These are phyloP conservation scores for Cydonia oblonga DNA, from an alignment of 331 rosid species.

Conservation along the genomic window DNA sequence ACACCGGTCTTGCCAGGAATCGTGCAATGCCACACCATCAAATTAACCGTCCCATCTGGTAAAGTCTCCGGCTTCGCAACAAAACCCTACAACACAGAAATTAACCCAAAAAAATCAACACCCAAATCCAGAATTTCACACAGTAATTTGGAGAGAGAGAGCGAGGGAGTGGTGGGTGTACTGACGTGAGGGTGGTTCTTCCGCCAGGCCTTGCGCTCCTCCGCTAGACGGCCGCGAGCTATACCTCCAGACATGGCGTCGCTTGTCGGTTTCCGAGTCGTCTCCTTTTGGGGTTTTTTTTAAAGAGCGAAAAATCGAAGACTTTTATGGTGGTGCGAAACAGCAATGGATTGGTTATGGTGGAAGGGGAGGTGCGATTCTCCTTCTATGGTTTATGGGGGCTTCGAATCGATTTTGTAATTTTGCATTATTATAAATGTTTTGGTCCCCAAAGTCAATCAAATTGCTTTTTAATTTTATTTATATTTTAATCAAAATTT, in stretches of 20 bases:
- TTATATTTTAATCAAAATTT: too few relatives aligned
- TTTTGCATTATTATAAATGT: not conserved
- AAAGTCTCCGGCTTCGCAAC: constrained; percentile 87
- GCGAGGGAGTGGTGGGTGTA: not conserved
- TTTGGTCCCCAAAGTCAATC: constrained; percentile 20
- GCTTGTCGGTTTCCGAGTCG: not conserved
- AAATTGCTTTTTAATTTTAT: not conserved
- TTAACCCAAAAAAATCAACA: not conserved
- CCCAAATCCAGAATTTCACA: not conserved
- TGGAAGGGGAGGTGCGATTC: not conserved
- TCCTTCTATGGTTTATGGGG: not conserved
- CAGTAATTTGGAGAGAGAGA: not conserved
- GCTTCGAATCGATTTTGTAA: not conserved
- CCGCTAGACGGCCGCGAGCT: constrained; percentile 77
- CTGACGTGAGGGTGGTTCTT: constrained; percentile 75
- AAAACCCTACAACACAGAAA: constrained; percentile 52
- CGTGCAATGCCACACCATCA: constrained; percentile 97
- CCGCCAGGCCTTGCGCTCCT: constrained; percentile 76
- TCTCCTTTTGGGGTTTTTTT: not conserved
- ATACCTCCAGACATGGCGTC: constrained; percentile 59
- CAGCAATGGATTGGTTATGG: not conserved
- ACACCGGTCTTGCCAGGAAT: constrained; percentile 83
- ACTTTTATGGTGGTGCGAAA: not conserved
- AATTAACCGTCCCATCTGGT: constrained; percentile 71
- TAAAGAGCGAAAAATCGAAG: not conserved